A percentile compares a stretch with the other conserved stretches of the same genome.
Evolutionary conservation across 106 monocot species (phyloP).

Genomic region (Dioscorea dumetorum): DNA sequence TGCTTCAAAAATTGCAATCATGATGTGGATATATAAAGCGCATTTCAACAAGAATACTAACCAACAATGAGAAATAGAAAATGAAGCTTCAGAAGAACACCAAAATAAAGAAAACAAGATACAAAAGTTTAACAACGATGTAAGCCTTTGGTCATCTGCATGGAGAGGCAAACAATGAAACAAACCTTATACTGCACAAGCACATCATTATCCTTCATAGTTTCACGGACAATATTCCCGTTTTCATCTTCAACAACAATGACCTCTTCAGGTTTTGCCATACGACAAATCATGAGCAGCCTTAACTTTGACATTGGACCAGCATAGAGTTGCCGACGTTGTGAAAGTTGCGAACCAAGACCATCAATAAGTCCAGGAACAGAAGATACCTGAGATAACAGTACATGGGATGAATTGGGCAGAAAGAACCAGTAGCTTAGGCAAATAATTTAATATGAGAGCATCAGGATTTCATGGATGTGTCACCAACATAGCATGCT

Average conservation of each 20-base stretch:
- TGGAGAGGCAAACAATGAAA: not conserved
- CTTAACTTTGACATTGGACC: constrained; percentile 84
- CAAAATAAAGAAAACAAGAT: not conserved
- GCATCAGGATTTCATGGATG: no score
- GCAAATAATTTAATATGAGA: no score
- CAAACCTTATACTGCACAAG: constrained; percentile 98
- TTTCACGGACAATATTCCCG: constrained; percentile 99
- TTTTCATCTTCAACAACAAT: constrained; percentile 99
- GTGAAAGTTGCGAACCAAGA: constrained; percentile 49
- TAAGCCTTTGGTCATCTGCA: not conserved
- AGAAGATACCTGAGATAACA: constrained; percentile 15
- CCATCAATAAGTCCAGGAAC: constrained; percentile 85
- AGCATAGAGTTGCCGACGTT: constrained; percentile 81
- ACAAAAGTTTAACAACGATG: not conserved
- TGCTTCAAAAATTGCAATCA: not conserved
- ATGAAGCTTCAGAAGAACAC: not conserved
- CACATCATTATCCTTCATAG: constrained; percentile 98
- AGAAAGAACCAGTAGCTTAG: no score
- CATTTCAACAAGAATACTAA: not conserved
- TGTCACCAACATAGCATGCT: no score
- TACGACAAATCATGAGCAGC: constrained; percentile 96
- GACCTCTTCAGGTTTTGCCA: constrained; percentile 99
- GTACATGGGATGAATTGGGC: not conserved
- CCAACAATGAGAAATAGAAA: not conserved
- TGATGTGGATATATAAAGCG: no score